These are phyloP conservation scores for Urtica urens DNA, from an alignment of 306 rosid species.

Conservation along the genomic window DNA sequence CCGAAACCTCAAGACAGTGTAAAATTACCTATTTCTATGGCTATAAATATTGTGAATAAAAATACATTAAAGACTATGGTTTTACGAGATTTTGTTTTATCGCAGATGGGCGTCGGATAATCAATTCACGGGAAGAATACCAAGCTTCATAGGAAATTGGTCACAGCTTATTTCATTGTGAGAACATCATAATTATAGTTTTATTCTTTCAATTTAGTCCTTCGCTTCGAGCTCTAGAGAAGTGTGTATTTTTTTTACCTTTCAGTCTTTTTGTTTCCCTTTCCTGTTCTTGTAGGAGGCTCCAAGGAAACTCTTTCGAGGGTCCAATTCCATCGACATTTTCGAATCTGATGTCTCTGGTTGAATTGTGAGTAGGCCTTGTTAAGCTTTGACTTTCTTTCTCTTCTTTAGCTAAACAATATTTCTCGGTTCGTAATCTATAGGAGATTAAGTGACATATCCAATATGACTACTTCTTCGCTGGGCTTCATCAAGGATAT, in stretches of 20 bases:
- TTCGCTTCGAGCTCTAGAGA: not conserved
- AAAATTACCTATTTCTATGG: constrained; percentile 14
- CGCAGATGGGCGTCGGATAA: constrained; percentile 62
- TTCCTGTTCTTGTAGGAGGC: constrained; percentile 37
- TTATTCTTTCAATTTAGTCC: not conserved
- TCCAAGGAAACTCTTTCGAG: constrained; percentile 70
- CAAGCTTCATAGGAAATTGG: constrained; percentile 65
- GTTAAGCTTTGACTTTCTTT: not conserved
- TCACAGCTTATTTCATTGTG: constrained; percentile 48
- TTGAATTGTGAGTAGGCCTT: constrained; percentile 48
- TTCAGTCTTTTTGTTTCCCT: not conserved
- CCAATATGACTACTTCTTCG: constrained; percentile 64
- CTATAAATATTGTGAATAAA: too few relatives aligned
- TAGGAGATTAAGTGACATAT: constrained; percentile 54
- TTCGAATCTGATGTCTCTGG: constrained; percentile 48
- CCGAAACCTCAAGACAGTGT: constrained; percentile 31
- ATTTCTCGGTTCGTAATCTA: constrained; percentile 10
- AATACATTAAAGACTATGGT: too few relatives aligned
- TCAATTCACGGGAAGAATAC: constrained; percentile 52
- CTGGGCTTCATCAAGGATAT: constrained; percentile 45
- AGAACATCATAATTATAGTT: constrained; percentile 28
- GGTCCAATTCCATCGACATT: constrained; percentile 57
- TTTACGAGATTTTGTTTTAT: constrained; percentile 13
- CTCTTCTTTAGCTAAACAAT: constrained; percentile 13
- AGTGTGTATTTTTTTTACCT: not conserved